Conservation (phyloP, 352 stramenopile genomes). For the Pythium guiyangense region DNA sequence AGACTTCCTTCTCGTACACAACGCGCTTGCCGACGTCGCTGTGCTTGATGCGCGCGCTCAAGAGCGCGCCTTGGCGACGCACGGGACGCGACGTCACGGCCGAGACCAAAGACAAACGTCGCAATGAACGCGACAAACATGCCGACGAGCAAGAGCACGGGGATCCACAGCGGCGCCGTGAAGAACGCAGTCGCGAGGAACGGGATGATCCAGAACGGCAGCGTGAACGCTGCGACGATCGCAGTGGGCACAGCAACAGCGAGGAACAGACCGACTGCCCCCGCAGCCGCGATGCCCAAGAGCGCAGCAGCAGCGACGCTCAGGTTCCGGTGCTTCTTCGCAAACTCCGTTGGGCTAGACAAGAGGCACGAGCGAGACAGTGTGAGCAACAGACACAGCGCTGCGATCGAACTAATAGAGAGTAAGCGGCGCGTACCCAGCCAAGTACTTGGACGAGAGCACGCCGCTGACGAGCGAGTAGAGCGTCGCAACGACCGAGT, state of each 20-base stretch:
- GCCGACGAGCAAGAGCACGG: conserved; percentile 54
- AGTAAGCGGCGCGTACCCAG: too few species aligned
- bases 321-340: conserved; percentile 75
- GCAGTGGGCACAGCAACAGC: conserved; percentile 66
- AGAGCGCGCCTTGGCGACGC: conserved; percentile 67
- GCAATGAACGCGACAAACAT: conserved; percentile 60
- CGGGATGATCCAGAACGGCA: conserved; percentile 83
- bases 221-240: conserved; percentile 67
- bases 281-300: conserved; percentile 45
- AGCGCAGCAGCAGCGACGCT: conserved; percentile 53
- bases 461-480: conserved; percentile 34
- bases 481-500: conserved; percentile 51
- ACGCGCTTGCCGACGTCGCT: conserved; percentile 77
- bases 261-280: conserved; percentile 52
- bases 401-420: too few species aligned
- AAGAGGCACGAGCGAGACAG: background rate
- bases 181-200: conserved; percentile 74
- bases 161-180: conserved; percentile 75
- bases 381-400: background rate
- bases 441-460: conserved; percentile 35
- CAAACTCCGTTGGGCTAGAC: conserved; percentile 44
- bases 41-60: conserved; percentile 79
- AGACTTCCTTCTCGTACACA: conserved; percentile 76
- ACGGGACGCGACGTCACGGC: conserved; percentile 70
- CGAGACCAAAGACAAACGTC: conserved; percentile 70